phyloP scores from a whole-genome alignment of 2,329 filamentous ascomycete genomes.

The Neofusicoccum kwambonambiense region DNA sequence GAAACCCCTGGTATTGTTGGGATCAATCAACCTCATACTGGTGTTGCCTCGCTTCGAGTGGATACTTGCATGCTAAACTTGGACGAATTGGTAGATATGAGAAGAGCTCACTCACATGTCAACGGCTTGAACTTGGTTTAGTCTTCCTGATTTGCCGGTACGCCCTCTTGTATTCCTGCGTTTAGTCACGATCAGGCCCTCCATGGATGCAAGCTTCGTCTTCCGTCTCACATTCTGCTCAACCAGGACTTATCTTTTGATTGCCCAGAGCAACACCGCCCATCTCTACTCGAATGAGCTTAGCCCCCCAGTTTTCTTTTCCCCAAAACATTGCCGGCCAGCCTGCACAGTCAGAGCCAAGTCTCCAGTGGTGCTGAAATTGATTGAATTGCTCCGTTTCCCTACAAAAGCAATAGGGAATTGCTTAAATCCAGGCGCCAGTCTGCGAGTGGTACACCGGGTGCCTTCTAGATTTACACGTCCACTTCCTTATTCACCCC shows the following conservation, averaged over 20 bases:
- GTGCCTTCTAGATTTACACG: slow-evolving; percentile 1
- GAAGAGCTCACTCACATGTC: background rate
- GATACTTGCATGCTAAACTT: background rate
- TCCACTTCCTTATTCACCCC: background rate
- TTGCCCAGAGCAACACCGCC: background rate
- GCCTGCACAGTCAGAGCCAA: background rate
- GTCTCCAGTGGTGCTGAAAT: background rate
- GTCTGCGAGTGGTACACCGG: background rate
- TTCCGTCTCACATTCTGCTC: background rate
- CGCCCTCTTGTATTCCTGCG: too few relatives aligned
- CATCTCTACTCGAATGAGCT: background rate
- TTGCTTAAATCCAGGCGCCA: background rate
- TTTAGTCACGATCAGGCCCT: background rate
- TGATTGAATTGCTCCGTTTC: slow-evolving; percentile 1
- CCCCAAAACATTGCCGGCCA: background rate
- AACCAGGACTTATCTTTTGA: background rate
- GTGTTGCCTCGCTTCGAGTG: background rate
- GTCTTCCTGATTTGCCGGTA: background rate
- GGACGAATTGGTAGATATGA: background rate
- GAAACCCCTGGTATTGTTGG: too few relatives aligned
- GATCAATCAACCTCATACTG: background rate
- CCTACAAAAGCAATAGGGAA: background rate
- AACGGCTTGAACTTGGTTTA: background rate
- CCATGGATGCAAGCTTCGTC: background rate
- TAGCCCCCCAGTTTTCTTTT: background rate